A percentile compares a stretch with the other conserved stretches of the same genome.
Conservation (phyloP, 1,284 basidiomycete species). For the Cutaneotrichosporon sp. region DNA sequence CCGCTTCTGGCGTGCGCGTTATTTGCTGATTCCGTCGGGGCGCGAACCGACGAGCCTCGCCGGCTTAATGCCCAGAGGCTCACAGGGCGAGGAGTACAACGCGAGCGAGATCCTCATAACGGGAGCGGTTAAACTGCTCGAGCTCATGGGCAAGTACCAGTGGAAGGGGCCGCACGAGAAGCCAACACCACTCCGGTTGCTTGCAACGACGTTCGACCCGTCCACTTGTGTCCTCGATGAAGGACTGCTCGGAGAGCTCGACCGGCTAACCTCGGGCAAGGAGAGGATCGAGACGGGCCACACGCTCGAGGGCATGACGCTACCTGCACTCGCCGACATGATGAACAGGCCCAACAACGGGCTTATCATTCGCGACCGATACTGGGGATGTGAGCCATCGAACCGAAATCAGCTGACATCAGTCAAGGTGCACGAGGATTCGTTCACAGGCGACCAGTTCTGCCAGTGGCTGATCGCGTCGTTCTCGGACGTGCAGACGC, state of each 20-base stretch:
- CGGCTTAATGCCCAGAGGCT: conserved; percentile 59
- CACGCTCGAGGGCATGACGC: conserved; percentile 44
- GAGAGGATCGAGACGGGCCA: conserved; percentile 37
- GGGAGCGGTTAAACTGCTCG: conserved; percentile 87
- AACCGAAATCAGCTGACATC: not conserved
- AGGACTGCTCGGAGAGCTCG: conserved; percentile 69
- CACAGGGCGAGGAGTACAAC: conserved; percentile 69
- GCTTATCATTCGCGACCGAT: conserved; percentile 47
- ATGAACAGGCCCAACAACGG: conserved; percentile 50
- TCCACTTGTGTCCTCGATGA: conserved; percentile 75
- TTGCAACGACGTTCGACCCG: conserved; percentile 78
- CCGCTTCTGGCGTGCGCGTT: conserved; percentile 92
- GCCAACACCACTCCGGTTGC: conserved; percentile 62
- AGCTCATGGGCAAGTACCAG: conserved; percentile 76
- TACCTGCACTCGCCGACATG: conserved; percentile 43
- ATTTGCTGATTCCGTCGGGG: conserved; percentile 83
- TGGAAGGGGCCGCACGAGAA: conserved; percentile 68
- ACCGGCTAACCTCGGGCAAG: conserved; percentile 59
- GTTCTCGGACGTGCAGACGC: conserved; percentile 76
- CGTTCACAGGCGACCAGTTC: conserved; percentile 81
- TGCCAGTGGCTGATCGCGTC: conserved; percentile 82
- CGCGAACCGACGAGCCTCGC: conserved; percentile 59
- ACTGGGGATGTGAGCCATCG: conserved; percentile 45
- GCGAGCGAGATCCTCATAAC: conserved; percentile 84
- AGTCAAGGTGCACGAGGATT: conserved; percentile 56